These are phyloP conservation scores for Phyllosticta paracitricarpa DNA, from an alignment of 2,329 filamentous ascomycete species.

Conservation along the genomic window DNA sequence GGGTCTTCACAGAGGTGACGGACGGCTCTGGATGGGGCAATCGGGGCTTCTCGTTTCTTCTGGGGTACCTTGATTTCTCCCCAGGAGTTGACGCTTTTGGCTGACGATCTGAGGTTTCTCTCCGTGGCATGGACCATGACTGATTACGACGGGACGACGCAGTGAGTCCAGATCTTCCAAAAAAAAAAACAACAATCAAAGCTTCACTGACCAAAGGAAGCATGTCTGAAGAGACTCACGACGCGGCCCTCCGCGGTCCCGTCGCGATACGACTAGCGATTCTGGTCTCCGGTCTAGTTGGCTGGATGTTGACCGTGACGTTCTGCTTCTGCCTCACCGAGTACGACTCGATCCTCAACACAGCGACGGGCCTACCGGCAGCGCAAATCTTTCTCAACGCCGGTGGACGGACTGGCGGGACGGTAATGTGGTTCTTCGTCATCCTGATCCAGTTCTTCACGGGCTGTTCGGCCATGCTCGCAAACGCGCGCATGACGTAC, in stretches of 20 bases:
- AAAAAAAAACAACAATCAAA: background rate
- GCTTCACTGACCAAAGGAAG: slow-evolving; percentile 20
- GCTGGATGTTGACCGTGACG: slow-evolving; percentile 54
- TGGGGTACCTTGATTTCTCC: slow-evolving; percentile 36
- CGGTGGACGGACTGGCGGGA: slow-evolving; percentile 46
- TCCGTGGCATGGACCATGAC: slow-evolving; percentile 57
- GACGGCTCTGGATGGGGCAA: slow-evolving; percentile 55
- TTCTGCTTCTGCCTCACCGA: slow-evolving; percentile 55
- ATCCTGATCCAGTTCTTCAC: slow-evolving; percentile 58
- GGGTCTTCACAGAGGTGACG: slow-evolving; percentile 52
- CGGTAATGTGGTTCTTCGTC: slow-evolving; percentile 51
- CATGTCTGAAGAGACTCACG: slow-evolving; percentile 58
- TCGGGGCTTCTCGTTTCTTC: slow-evolving; percentile 51
- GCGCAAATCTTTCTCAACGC: slow-evolving; percentile 51
- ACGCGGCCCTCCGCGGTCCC: slow-evolving; percentile 51
- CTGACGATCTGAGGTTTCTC: slow-evolving; percentile 34
- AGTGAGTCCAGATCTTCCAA: slow-evolving; percentile 33
- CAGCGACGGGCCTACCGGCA: slow-evolving; percentile 51
- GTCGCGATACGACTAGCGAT: slow-evolving; percentile 50
- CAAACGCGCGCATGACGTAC: slow-evolving; percentile 53
- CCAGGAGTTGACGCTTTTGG: background rate
- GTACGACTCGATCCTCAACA: slow-evolving; percentile 44
- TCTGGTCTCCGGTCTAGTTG: slow-evolving; percentile 48
- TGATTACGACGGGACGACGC: slow-evolving; percentile 57
- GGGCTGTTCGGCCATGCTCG: slow-evolving; percentile 53